Evolutionary conservation across 176 grass and related monocot genomes (phyloP), one percentile per base, ranked within the genome.

Genomic region (Lolium rigidum): DNA sequence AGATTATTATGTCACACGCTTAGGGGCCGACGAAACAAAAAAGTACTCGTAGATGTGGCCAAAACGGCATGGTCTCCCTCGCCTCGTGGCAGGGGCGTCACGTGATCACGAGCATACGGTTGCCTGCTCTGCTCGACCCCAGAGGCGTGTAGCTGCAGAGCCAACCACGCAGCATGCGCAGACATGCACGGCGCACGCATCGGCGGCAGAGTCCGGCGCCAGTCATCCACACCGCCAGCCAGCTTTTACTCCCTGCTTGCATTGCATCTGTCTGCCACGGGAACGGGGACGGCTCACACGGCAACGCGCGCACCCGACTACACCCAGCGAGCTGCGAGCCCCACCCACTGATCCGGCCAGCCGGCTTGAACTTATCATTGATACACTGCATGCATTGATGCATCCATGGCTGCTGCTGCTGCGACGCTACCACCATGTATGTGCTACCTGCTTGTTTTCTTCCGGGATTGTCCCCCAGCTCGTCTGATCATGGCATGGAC

Each of bases 101-200:
- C 41, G 41, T 43, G 41, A 43, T 43, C 41, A 43, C 41, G 41
- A 43, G 49, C 57, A 22, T 60, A 60, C 57, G 57, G 57, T 60
- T 60, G 3, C 57, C 47, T 49, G 10, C 41, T 43, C 48, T 50
- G 10, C 79, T 77, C 70, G 48, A 48, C 4, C 26, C 64, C 86
- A 38, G 82, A 86, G 66, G 47, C 48, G 48, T 85, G 87, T 58
- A 85, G 61, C 68, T 9, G 82, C 87, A 74, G 28, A 21, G 73
- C 59, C 60, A 88, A 76, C 72, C 70, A 63, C 60, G 71, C 61
- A 24, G 18, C 60, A 48, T 22, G 84, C 65, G 41, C 41, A 43
- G 41, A 24, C 60, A 48, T 22, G 84, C 65, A 60, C 76, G 18
- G 37, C 17, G 84, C 65, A 60, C 76, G 18, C 63, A 22, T 35